Evolutionary conservation across 345 rosid species (phyloP).

Genomic region (Chamaenerion angustifolium): DNA sequence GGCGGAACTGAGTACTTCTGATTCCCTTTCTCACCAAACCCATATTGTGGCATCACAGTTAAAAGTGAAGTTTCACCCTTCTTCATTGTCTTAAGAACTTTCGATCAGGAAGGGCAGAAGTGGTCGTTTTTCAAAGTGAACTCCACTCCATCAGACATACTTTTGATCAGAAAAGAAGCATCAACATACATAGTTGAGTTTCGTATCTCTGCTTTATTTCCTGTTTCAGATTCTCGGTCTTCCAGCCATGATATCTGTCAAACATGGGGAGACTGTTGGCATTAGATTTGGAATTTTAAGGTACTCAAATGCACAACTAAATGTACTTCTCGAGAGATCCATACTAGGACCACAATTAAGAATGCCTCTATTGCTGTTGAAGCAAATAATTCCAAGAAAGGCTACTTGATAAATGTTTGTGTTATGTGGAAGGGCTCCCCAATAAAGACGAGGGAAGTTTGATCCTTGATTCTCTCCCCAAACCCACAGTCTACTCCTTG

Average conservation of each 20-base stretch:
- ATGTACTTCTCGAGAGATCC: slow-evolving; percentile 84
- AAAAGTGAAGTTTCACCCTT: slow-evolving; percentile 64
- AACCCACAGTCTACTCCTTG: slow-evolving; percentile 82
- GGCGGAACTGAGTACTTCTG: slow-evolving; percentile 67
- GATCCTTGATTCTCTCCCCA: slow-evolving; percentile 99
- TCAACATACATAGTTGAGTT: slow-evolving; percentile 72
- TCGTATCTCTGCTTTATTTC: slow-evolving; percentile 66
- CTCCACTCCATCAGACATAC: slow-evolving; percentile 68
- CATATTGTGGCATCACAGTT: slow-evolving; percentile 77
- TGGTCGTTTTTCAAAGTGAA: slow-evolving; percentile 61
- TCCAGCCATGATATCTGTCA: slow-evolving; percentile 91
- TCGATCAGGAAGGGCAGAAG: slow-evolving; percentile 72
- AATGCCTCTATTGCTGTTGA: slow-evolving; percentile 95
- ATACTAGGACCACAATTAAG: slow-evolving; percentile 63
- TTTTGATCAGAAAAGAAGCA: slow-evolving; percentile 81
- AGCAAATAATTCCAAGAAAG: slow-evolving; percentile 83
- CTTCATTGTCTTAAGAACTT: slow-evolving; percentile 87
- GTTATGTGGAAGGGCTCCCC: slow-evolving; percentile 67
- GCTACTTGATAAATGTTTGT: slow-evolving; percentile 78
- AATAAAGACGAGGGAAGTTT: slow-evolving; percentile 64
- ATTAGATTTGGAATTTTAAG: slow-evolving; percentile 82
- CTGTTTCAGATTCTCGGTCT: slow-evolving; percentile 64
- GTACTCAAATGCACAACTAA: slow-evolving; percentile 92
- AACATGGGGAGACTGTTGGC: slow-evolving; percentile 86
- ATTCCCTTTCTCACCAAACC: slow-evolving; percentile 86